Evolutionary conservation across 2,329 filamentous ascomycete genomes (phyloP), one percentile per base, ranked within the genome.

Genomic region (Diaporthe amygdali): DNA sequence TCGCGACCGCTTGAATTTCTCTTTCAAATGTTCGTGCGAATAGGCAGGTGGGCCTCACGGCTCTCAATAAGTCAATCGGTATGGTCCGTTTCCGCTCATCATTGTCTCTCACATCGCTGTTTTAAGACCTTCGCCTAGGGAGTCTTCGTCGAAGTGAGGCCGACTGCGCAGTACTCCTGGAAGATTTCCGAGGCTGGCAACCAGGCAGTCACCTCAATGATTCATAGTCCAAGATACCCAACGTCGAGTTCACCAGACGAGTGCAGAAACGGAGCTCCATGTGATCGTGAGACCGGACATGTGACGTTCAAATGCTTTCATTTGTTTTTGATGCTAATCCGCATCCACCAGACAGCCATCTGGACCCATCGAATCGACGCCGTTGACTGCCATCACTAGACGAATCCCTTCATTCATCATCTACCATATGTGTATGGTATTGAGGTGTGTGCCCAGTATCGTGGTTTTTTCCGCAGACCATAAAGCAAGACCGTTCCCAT

Each of bases 401-500:
- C 56, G 59, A 52, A 51, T 69, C 66, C 71, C 72, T 70, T 66
- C 66, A 49, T 73, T 69, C 66, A 67, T 72, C 70, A 68, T 72
- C 66, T 69, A 67, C 69, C 69, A 67, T 66, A 30, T 59, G 34
- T 55, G 39, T 61, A 66, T 72, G 66, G 66, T 71, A 66, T 70
- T 25, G 71, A 67, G 68, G 68, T 71, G 69, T 47, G 69, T 66
- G 69, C 52, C 69, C 59, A 70, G 66, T 69, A 66, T 71, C 73
- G 70, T 68, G 66, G 66, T 68, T 71, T 69, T 69, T 59, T 55
- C 72, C 71, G 71, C 71, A 74, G 71, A 74, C 74, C 69, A 71
- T 64, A 75, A 74, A 74, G 73, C 71, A 73, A 75, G 71, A 74
- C 73, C 74, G 63, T 73, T 73, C 74, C 74, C 71, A 74, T 73